Evolutionary conservation across 2,329 filamentous ascomycete species (phyloP).

Genomic region (Mollisiaceae sp.): DNA sequence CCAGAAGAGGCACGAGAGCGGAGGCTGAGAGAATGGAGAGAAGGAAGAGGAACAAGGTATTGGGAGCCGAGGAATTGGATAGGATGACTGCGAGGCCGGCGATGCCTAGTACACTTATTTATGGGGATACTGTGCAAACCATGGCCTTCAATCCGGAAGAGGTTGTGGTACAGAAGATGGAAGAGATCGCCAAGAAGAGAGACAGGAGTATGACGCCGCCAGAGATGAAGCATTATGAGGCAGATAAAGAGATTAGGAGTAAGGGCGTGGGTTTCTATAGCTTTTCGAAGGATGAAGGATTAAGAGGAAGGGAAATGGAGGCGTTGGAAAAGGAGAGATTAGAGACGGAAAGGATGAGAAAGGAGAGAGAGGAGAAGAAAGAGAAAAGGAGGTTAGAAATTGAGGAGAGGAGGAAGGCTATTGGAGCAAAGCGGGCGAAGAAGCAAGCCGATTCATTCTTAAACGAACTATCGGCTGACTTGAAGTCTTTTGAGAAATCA

Average conservation of each 20-base stretch:
- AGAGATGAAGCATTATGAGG: slow-evolving; percentile 83
- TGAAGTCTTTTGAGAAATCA: slow-evolving; percentile 21
- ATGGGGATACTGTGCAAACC: slow-evolving; percentile 83
- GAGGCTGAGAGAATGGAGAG: slow-evolving; percentile 70
- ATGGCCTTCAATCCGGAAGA: slow-evolving; percentile 82
- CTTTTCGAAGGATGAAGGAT: slow-evolving; percentile 78
- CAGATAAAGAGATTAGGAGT: slow-evolving; percentile 78
- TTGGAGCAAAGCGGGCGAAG: slow-evolving; percentile 60
- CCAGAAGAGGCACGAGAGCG: slow-evolving; percentile 71
- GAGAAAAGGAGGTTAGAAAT: slow-evolving; percentile 65
- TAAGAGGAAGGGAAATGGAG: slow-evolving; percentile 73
- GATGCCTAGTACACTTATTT: slow-evolving; percentile 75
- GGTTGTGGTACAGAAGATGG: slow-evolving; percentile 70
- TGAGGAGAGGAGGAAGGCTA: slow-evolving; percentile 56
- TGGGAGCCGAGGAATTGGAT: slow-evolving; percentile 66
- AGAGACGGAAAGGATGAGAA: slow-evolving; percentile 60
- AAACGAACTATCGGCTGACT: slow-evolving; percentile 55
- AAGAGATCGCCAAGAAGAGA: slow-evolving; percentile 74
- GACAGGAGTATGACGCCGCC: slow-evolving; percentile 84
- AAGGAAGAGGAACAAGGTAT: slow-evolving; percentile 55
- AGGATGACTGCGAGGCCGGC: slow-evolving; percentile 70
- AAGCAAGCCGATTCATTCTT: slow-evolving; percentile 77
- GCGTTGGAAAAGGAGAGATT: slow-evolving; percentile 70
- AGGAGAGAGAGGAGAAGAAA: slow-evolving; percentile 59
- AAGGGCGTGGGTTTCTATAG: slow-evolving; percentile 93